phyloP scores from a whole-genome alignment of 2,329 filamentous ascomycete species.

The Cladophialophora chaetospira region DNA sequence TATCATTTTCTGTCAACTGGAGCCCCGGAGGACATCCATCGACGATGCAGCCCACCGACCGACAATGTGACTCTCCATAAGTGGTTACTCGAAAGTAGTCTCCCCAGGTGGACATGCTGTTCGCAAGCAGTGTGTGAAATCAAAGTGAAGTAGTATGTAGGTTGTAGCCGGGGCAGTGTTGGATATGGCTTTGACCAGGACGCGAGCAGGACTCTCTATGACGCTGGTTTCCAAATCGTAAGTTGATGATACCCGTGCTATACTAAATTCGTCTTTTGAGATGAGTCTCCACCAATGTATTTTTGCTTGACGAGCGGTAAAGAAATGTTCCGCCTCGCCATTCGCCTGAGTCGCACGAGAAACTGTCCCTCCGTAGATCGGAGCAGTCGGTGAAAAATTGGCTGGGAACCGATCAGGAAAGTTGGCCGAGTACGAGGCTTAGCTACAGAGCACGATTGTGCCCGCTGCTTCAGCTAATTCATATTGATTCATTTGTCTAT shows the following conservation, averaged over 20 bases:
- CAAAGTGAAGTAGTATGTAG: background rate
- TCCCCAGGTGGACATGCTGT: slow-evolving; percentile 83
- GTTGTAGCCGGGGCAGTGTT: background rate
- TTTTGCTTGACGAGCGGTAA: background rate
- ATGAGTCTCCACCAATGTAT: too few relatives aligned
- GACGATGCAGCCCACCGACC: slow-evolving; percentile 90
- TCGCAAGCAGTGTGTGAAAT: background rate
- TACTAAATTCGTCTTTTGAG: too few relatives aligned
- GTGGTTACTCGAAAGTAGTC: slow-evolving; percentile 79
- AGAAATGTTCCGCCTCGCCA: background rate
- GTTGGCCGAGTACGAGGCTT: slow-evolving; percentile 1
- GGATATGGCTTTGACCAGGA: too few relatives aligned
- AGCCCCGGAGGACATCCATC: slow-evolving; percentile 89
- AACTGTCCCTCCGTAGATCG: background rate
- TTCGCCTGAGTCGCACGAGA: background rate
- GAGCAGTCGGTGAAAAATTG: background rate
- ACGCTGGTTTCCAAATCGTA: too few relatives aligned
- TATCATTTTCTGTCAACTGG: slow-evolving; percentile 78
- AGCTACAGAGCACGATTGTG: too few relatives aligned
- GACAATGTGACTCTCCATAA: slow-evolving; percentile 87
- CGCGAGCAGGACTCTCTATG: too few relatives aligned
- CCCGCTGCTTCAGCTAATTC: background rate
- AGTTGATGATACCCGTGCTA: too few relatives aligned
- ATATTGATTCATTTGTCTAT: background rate
- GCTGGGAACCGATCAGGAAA: background rate